phyloP scores from a whole-genome alignment of 2,329 filamentous ascomycete genomes.

The Macrophomina tecta region DNA sequence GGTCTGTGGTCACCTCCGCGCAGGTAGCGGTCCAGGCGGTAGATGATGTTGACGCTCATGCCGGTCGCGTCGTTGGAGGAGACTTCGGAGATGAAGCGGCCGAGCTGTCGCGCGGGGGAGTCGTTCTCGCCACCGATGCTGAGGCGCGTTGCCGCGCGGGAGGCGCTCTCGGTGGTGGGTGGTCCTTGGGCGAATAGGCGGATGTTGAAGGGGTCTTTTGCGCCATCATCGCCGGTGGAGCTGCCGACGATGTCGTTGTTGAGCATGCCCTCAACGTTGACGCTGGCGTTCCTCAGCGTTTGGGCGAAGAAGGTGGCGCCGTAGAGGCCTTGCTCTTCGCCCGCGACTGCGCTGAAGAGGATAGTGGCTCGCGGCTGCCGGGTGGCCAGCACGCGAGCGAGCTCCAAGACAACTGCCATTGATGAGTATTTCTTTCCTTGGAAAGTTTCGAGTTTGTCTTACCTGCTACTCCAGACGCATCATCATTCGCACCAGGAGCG shows the following conservation, averaged over 20 bases:
- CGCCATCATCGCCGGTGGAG: slow-evolving; percentile 53
- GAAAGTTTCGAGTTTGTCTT: slow-evolving; percentile 28
- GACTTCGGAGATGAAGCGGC: slow-evolving; percentile 62
- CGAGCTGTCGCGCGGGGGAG: slow-evolving; percentile 61
- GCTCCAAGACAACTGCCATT: slow-evolving; percentile 56
- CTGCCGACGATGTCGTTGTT: slow-evolving; percentile 65
- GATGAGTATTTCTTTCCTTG: slow-evolving; percentile 27
- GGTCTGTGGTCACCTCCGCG: slow-evolving; percentile 63
- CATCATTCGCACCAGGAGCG: slow-evolving; percentile 64
- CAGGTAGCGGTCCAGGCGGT: slow-evolving; percentile 62
- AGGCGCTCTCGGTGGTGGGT: slow-evolving; percentile 51
- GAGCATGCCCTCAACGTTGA: slow-evolving; percentile 63
- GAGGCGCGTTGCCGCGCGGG: slow-evolving; percentile 48
- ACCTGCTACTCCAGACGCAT: slow-evolving; percentile 61
- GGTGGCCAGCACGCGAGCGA: slow-evolving; percentile 59
- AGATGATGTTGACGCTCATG: slow-evolving; percentile 64
- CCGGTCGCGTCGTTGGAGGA: slow-evolving; percentile 57
- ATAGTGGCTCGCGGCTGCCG: slow-evolving; percentile 58
- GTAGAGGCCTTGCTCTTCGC: slow-evolving; percentile 63
- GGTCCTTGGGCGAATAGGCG: slow-evolving; percentile 62
- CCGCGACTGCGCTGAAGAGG: slow-evolving; percentile 63
- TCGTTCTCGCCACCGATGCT: slow-evolving; percentile 58
- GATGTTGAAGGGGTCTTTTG: slow-evolving; percentile 57
- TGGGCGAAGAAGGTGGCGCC: slow-evolving; percentile 60
- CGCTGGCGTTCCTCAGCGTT: slow-evolving; percentile 57